These are phyloP conservation scores for Fomitiporia mediterranea DNA, from an alignment of 1,284 basidiomycete species.

Conservation along the genomic window DNA sequence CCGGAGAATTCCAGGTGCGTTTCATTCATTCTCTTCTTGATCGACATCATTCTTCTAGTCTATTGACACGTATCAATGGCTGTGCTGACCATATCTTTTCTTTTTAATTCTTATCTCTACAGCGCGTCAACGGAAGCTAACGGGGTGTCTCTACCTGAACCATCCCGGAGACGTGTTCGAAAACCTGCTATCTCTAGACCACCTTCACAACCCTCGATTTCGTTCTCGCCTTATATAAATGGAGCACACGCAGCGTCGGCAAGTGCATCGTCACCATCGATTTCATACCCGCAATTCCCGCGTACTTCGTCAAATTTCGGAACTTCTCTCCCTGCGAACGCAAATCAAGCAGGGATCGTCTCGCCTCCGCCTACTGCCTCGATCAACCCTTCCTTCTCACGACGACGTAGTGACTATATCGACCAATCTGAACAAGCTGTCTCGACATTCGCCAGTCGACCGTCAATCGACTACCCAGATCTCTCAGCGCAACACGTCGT, in stretches of 20 bases:
- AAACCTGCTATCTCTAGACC: constrained; percentile 35
- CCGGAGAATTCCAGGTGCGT: constrained; percentile 17
- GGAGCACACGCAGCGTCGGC: too few species aligned
- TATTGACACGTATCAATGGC: constrained; percentile 1
- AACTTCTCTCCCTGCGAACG: constrained; percentile 28
- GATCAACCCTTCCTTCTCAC: constrained; percentile 67
- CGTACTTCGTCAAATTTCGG: constrained; percentile 32
- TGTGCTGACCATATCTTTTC: constrained; percentile 12
- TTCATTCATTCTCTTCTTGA: neutral
- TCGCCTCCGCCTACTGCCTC: constrained; percentile 76
- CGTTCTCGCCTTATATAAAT: constrained; percentile 25
- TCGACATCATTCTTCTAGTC: neutral
- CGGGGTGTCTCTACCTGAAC: constrained; percentile 25
- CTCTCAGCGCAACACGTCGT: constrained; percentile 56
- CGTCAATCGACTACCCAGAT: constrained; percentile 78
- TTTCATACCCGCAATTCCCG: constrained; percentile 43
- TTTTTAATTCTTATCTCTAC: neutral
- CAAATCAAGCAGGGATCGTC: constrained; percentile 34
- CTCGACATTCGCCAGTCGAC: constrained; percentile 43
- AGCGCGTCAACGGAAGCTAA: constrained; percentile 10
- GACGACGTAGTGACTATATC: constrained; percentile 73
- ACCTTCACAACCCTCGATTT: constrained; percentile 36
- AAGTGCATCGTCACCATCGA: constrained; percentile 22
- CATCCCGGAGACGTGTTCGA: constrained; percentile 31
- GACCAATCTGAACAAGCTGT: constrained; percentile 74